A percentile compares a stretch with the other conserved stretches of the same genome.
Conservation (phyloP, 2,329 filamentous ascomycete species). For the Colletotrichum eremochloae region DNA sequence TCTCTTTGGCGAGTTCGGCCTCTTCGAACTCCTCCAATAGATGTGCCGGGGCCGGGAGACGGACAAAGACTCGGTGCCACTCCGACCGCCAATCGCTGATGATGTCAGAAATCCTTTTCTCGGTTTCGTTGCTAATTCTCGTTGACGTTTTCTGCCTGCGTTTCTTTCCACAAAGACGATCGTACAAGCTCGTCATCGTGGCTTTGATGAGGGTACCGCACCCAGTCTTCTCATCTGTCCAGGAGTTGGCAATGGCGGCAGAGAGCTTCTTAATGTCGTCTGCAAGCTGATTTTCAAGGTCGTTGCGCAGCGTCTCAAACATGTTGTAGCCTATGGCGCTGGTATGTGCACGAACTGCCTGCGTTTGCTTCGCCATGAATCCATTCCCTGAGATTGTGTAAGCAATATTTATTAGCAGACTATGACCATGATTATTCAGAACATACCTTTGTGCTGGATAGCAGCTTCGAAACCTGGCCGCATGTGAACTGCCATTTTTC, state of each 20-base stretch:
- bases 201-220: background rate
- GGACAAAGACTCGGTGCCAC: background rate
- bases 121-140: background rate
- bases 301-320: conserved; percentile 6
- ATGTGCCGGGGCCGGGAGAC: background rate
- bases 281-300: conserved; percentile 1
- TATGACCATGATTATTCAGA: background rate
- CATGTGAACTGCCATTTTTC: background rate
- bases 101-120: background rate
- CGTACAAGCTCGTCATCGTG: background rate
- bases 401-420: background rate
- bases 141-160: background rate
- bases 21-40: background rate
- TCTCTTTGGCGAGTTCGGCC: background rate
- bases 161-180: background rate
- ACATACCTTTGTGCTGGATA: conserved; percentile 1
- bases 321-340: background rate
- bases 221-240: background rate
- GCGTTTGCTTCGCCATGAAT: conserved; percentile 8
- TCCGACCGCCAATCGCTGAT: background rate
- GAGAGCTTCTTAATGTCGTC: background rate
- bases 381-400: conserved; percentile 14
- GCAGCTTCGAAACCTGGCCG: conserved; percentile 21
- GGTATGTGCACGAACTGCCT: background rate
- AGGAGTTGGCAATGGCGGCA: background rate